Percentiles rank a stretch among this genome's conserved stretches.
Conservation (phyloP, 148 eudicot genomes). For the Dianthus caryophyllus region DNA sequence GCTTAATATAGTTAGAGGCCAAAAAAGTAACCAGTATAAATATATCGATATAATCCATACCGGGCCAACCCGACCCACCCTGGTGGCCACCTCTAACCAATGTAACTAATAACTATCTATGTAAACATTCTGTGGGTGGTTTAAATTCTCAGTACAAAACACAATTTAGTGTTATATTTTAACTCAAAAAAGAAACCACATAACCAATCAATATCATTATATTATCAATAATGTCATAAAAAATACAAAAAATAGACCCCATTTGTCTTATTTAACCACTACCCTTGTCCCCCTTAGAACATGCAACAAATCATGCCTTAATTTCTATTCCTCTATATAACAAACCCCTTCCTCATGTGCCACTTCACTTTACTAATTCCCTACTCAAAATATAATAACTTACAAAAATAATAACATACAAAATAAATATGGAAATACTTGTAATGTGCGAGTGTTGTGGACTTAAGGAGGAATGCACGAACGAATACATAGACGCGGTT, state of each 20-base stretch:
- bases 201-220: too few species aligned
- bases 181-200: neutral
- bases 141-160: neutral
- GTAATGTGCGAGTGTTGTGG: conserved; percentile 77
- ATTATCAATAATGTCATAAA: neutral
- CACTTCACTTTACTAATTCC: neutral
- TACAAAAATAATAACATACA: neutral
- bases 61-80: too few species aligned
- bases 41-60: too few species aligned
- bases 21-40: too few species aligned
- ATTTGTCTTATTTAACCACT: conserved; percentile 44
- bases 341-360: neutral
- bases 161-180: too few species aligned
- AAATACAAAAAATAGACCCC: conserved; percentile 27
- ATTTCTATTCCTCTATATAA: conserved; percentile 40
- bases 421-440: conserved; percentile 41
- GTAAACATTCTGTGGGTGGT: too few species aligned
- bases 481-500: conserved; percentile 53
- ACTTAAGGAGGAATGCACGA: conserved; percentile 70
- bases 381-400: neutral
- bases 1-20: too few species aligned
- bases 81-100: too few species aligned
- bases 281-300: conserved; percentile 62
- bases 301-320: conserved; percentile 66
- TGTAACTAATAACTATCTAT: too few species aligned